Conservation (phyloP, 768 basidiomycete genomes). For the Pleurotus cornucopiae region DNA sequence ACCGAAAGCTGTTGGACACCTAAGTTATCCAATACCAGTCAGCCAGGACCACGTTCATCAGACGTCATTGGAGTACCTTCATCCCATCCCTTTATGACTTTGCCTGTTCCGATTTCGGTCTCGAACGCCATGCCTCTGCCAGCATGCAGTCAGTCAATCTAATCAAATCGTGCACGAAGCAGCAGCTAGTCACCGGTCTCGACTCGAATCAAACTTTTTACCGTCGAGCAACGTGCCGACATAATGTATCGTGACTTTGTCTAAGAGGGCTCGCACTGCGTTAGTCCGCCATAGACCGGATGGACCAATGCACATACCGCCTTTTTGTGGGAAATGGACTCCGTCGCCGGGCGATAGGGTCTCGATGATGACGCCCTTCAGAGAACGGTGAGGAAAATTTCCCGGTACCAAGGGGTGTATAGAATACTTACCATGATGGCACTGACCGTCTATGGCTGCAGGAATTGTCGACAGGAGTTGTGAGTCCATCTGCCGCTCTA, state of each 20-base stretch:
- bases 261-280: conserved; percentile 26
- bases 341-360: conserved; percentile 58
- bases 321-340: conserved; percentile 56
- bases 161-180: not conserved
- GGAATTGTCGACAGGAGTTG: conserved; percentile 30
- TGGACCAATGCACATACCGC: conserved; percentile 47
- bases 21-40: conserved; percentile 22
- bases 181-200: conserved; percentile 55
- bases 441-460: conserved; percentile 16
- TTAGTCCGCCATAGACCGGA: conserved; percentile 10
- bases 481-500: conserved; percentile 4
- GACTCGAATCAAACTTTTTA: conserved; percentile 68
- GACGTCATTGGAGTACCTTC: conserved; percentile 50
- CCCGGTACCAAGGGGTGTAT: conserved; percentile 15
- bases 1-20: conserved; percentile 75
- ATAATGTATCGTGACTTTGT: conserved; percentile 76
- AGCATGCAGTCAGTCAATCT: not conserved
- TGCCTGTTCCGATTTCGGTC: conserved; percentile 72
- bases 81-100: conserved; percentile 90
- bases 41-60: conserved; percentile 1
- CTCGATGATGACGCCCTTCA: conserved; percentile 70
- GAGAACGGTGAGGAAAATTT: conserved; percentile 8
- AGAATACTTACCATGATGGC: conserved; percentile 28
- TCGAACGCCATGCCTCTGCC: conserved; percentile 54
- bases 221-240: conserved; percentile 68